Percentiles rank a stretch among this genome's conserved stretches.
Evolutionary conservation across 192 early-diverging fungal genomes (phyloP).

Genomic region (Coemansia sp.): DNA sequence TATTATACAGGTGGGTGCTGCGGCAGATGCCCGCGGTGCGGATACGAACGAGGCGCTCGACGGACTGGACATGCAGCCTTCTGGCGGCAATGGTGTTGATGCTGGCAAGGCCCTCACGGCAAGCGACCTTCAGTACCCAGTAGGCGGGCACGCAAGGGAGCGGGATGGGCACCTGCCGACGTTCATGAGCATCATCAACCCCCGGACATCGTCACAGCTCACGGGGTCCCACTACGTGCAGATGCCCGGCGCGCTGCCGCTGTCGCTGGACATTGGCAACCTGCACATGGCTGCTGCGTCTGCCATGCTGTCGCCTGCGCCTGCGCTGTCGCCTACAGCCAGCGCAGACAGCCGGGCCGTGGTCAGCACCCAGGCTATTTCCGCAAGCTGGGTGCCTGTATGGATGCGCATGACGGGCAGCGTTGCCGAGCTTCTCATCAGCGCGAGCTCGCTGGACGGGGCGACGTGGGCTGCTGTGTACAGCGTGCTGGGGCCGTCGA

Average conservation of each 20-base stretch:
- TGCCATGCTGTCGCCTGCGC: neutral
- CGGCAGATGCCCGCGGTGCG: neutral
- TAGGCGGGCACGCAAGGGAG: neutral
- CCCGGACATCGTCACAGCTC: slow-evolving; percentile 1
- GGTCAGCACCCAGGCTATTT: slow-evolving; percentile 11
- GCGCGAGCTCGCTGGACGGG: neutral
- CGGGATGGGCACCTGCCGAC: slow-evolving; percentile 22
- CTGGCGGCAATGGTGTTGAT: too few species aligned
- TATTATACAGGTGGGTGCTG: neutral
- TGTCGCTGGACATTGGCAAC: slow-evolving; percentile 21
- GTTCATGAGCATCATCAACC: slow-evolving; percentile 46
- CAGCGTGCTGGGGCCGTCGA: neutral
- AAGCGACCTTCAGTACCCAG: slow-evolving; percentile 20
- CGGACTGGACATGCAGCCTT: neutral
- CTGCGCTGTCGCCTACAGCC: neutral
- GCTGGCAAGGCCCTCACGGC: neutral
- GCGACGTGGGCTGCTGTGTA: slow-evolving; percentile 5
- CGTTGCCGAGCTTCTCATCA: slow-evolving; percentile 14
- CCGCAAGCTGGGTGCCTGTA: slow-evolving; percentile 20
- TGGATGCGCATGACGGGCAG: slow-evolving; percentile 27
- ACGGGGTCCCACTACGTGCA: neutral
- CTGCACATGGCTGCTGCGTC: slow-evolving; percentile 9
- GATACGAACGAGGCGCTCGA: neutral
- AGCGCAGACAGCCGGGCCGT: neutral
- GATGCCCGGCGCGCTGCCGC: slow-evolving; percentile 33